These are phyloP conservation scores for Skeletonema grethae DNA, from an alignment of 108 stramenopile species.

Conservation along the genomic window DNA sequence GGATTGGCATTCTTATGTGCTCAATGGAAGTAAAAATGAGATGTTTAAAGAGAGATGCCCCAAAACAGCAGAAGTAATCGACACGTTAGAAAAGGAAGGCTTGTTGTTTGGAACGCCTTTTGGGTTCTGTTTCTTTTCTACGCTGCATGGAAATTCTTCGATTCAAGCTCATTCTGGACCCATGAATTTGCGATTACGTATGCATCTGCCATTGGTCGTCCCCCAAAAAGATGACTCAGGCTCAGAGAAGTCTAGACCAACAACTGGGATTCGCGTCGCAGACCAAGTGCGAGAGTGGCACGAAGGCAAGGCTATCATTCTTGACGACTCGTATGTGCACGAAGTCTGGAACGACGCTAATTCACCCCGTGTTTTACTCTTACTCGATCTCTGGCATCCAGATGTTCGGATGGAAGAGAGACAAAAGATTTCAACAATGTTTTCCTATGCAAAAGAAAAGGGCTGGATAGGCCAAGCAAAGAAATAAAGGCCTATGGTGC, in stretches of 20 bases:
- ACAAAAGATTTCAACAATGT: conserved; percentile 69
- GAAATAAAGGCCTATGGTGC: background rate
- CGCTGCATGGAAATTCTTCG: conserved; percentile 56
- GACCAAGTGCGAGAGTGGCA: conserved; percentile 72
- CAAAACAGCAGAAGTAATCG: conserved; percentile 63
- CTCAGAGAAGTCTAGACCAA: conserved; percentile 1
- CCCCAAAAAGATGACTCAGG: conserved; percentile 47
- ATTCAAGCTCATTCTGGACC: conserved; percentile 91
- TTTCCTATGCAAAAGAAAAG: conserved; percentile 68
- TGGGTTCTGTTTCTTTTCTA: conserved; percentile 90
- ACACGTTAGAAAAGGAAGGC: conserved; percentile 45
- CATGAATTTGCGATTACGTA: conserved; percentile 92
- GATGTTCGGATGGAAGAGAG: conserved; percentile 73
- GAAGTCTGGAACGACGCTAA: conserved; percentile 96
- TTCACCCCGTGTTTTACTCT: conserved; percentile 65
- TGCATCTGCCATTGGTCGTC: conserved; percentile 94
- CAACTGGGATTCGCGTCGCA: conserved; percentile 93
- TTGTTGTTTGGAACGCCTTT: conserved; percentile 74
- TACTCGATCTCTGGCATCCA: conserved; percentile 92
- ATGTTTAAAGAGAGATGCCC: conserved; percentile 73
- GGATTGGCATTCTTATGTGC: conserved; percentile 92
- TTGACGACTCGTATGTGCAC: conserved; percentile 97
- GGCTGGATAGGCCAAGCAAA: conserved; percentile 58
- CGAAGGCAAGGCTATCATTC: conserved; percentile 83
- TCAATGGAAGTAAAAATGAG: conserved; percentile 65